These are phyloP conservation scores for Talaromyces sp. DNA, from an alignment of 2,329 filamentous ascomycete species.

Conservation along the genomic window DNA sequence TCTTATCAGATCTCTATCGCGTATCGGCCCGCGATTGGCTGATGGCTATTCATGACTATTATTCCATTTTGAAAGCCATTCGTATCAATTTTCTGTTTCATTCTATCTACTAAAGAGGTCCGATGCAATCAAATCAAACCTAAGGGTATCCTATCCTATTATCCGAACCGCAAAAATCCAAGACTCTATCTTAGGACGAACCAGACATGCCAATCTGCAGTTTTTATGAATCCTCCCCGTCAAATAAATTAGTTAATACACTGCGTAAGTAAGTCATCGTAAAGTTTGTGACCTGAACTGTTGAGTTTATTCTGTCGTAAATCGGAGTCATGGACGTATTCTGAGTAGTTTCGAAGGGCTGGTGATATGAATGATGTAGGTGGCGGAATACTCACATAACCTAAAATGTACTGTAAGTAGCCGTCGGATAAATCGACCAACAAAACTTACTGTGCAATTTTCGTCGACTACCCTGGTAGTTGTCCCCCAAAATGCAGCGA, in stretches of 20 bases:
- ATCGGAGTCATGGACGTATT: background rate
- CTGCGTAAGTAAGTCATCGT: background rate
- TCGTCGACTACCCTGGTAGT: slow-evolving; percentile 45
- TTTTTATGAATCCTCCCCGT: background rate
- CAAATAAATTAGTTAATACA: background rate
- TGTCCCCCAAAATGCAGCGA: too few species aligned
- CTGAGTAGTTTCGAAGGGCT: background rate
- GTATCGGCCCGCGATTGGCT: background rate
- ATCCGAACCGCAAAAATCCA: background rate
- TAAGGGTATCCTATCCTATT: background rate
- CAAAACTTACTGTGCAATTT: slow-evolving; percentile 41
- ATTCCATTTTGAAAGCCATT: background rate
- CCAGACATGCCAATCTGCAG: background rate
- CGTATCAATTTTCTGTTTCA: background rate
- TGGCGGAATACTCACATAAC: slow-evolving; percentile 29
- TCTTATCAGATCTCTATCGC: background rate
- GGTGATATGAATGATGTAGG: slow-evolving; percentile 8
- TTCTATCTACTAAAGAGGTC: background rate
- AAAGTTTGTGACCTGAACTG: background rate
- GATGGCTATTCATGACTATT: background rate
- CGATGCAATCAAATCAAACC: background rate
- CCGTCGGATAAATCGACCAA: background rate
- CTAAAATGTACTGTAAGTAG: slow-evolving; percentile 19
- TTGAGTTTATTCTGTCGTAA: background rate
- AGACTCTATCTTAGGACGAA: background rate